Evolutionary conservation across 2,329 filamentous ascomycete genomes (phyloP).

Genomic region (Colletotrichum sojae): DNA sequence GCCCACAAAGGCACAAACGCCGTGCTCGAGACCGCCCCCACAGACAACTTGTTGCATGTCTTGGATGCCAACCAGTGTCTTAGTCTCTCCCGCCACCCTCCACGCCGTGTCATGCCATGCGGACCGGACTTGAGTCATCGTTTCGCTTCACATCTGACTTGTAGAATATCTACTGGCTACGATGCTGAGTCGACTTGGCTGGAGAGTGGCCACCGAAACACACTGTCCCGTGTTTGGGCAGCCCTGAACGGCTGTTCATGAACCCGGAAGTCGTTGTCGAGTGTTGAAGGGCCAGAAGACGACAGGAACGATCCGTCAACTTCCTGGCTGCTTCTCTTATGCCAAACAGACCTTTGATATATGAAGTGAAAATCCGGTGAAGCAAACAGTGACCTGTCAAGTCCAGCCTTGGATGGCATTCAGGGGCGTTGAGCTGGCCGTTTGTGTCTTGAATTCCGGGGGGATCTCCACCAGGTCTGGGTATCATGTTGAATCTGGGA

Average conservation of each 20-base stretch:
- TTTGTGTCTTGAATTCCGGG: conserved; percentile 6
- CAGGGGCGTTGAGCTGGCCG: conserved; percentile 1
- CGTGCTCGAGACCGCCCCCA: too few species aligned
- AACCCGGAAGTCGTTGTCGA: too few species aligned
- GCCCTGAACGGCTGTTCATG: too few species aligned
- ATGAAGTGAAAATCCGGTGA: not conserved
- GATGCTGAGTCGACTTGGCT: not conserved
- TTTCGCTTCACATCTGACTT: not conserved
- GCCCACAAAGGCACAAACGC: not conserved
- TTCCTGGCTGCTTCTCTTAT: not conserved
- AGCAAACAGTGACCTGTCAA: conserved; percentile 8
- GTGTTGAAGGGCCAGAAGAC: too few species aligned
- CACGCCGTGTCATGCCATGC: not conserved
- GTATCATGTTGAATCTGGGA: too few species aligned
- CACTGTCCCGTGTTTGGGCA: not conserved
- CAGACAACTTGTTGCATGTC: conserved; percentile 10
- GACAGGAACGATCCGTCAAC: not conserved
- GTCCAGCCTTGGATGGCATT: conserved; percentile 1
- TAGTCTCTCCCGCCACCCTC: not conserved
- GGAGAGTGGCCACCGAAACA: not conserved
- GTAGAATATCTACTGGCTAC: not conserved
- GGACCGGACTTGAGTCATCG: not conserved
- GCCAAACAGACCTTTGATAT: not conserved
- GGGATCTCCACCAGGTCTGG: not conserved
- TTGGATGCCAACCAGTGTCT: conserved; percentile 1